Base-by-base conservation (phyloP, 176 grass and related monocot species). In the Alloteropsis semialata region DNA sequence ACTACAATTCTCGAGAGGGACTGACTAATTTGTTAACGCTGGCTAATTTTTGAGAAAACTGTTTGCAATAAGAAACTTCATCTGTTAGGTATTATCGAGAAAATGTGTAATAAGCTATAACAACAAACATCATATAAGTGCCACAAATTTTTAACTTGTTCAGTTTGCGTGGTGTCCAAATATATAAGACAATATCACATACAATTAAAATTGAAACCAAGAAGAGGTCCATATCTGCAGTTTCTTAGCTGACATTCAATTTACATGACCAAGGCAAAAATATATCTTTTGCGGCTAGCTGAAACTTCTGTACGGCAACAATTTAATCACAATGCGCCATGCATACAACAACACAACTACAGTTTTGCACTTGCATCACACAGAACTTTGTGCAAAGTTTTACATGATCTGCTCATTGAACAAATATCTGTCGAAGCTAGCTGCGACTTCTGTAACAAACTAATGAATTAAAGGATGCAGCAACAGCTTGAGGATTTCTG, bases 311-410 rank as follows among this genome's bases (percentile, higher is more conserved):
- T 48, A 33, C 33, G 45, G 16, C 18, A 5, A 19, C 16, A 78
- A 22, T 13, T 33, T 57, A 13, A 67, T 38, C 11, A 58, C 19
- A 8, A 38, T 44, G 64, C 34, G 42, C 8, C 54, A 12, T 39
- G 62, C 80, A 82, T 69, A 54, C 79, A 27, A 54, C 14, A 82
- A 71, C 34, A 87, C 1, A 29, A 29, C 68, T 30, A 29, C 15
- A 29, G 42, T 48, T 71, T 70, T 48, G 68, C 25, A 48, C 8
- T 71, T 71, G 19, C 41, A 18, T 29, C 14, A 4, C 24, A 46
- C 38, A 46, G 19, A 70, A 46, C 42, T 29, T 14, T 11, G n/a
- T 58, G n/a, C 24, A 45, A 71, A 28, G 41, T 1, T 71, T 71
- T 46, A 28, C 42, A 70, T 43, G 38, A 71, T 71, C 13, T 46